phyloP scores from a whole-genome alignment of 2,329 filamentous ascomycete genomes.

The Ilyonectria robusta region DNA sequence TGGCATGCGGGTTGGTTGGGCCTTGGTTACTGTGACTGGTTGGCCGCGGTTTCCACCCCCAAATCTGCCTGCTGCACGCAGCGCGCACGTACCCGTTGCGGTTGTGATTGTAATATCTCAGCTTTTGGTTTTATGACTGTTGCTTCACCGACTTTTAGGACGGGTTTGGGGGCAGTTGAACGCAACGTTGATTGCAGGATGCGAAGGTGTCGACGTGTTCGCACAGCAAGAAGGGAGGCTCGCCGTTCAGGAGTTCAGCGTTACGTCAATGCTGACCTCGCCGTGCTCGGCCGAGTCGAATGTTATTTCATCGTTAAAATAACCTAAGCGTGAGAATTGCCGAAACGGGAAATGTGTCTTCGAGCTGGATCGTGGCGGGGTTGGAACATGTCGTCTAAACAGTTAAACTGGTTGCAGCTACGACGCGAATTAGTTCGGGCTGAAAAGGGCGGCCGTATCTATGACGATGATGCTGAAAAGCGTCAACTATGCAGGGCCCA shows the following conservation, averaged over 20 bases:
- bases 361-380: not conserved
- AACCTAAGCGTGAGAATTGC: not conserved
- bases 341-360: not conserved
- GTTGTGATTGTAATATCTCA: slow-evolving; percentile 1
- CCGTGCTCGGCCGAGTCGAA: not conserved
- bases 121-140: slow-evolving; percentile 14
- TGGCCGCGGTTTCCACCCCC: not conserved
- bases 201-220: slow-evolving; percentile 8
- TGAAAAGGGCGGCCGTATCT: slow-evolving; percentile 7
- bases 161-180: not conserved
- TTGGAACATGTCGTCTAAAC: not conserved
- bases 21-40: slow-evolving; percentile 6
- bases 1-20: slow-evolving; percentile 16
- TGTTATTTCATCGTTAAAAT: not conserved
- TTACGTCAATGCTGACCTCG: not conserved
- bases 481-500: slow-evolving; percentile 40
- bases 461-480: slow-evolving; percentile 28
- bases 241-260: not conserved
- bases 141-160: slow-evolving; percentile 29
- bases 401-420: not conserved
- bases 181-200: not conserved
- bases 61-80: not conserved
- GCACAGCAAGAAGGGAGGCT: not conserved
- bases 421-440: slow-evolving; percentile 6
- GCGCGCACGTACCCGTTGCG: not conserved